Percentiles rank a stretch among this genome's conserved stretches.
phyloP scores from a whole-genome alignment of 805 yeast species.

The Candida endomychidarum region DNA sequence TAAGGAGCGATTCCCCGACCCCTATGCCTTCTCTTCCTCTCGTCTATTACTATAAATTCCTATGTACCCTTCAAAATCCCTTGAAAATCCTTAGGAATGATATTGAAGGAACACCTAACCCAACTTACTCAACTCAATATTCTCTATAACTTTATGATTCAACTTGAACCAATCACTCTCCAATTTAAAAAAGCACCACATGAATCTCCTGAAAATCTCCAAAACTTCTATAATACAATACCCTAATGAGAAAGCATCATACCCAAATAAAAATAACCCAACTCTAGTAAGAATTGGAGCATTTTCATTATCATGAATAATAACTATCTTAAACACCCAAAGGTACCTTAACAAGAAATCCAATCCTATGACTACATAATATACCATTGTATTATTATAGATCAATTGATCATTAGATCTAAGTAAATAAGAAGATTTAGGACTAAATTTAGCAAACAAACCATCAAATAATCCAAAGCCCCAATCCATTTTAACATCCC shows the following conservation, averaged over 20 bases:
- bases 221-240: constrained; percentile 65
- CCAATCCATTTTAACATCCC: constrained; percentile 96
- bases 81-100: too few species aligned
- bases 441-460: constrained; percentile 17
- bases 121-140: constrained; percentile 11
- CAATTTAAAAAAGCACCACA: constrained; percentile 84
- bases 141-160: constrained; percentile 7
- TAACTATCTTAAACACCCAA: constrained; percentile 65
- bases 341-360: constrained; percentile 72
- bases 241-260: constrained; percentile 49
- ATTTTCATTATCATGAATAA: constrained; percentile 26
- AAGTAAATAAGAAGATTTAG: constrained; percentile 13
- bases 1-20: too few species aligned
- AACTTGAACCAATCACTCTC: constrained; percentile 67
- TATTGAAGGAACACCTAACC: constrained; percentile 8
- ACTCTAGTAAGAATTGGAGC: constrained; percentile 18
- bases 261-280: constrained; percentile 36
- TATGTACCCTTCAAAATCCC: too few species aligned
- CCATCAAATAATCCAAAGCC: constrained; percentile 54
- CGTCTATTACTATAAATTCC: too few species aligned
- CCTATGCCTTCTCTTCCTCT: too few species aligned
- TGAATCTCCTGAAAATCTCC: constrained; percentile 80
- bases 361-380: constrained; percentile 54
- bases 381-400: constrained; percentile 27
- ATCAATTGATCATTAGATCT: constrained; percentile 22